Base-by-base conservation (phyloP, 345 rosid species). In the Moringa oleifera region DNA sequence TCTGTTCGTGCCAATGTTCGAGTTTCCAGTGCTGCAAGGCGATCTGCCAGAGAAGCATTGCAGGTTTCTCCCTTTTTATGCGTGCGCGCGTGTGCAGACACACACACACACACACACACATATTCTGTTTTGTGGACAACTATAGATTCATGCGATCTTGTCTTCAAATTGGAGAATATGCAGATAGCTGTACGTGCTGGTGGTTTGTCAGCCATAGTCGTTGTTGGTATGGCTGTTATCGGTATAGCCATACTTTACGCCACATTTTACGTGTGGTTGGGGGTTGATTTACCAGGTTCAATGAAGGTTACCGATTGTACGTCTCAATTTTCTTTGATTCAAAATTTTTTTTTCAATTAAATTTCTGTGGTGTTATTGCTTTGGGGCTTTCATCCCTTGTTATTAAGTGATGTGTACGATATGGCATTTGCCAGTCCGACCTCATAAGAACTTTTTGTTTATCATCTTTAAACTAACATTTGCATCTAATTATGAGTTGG, bases 1-100 rank as follows among this genome's bases (percentile, higher is more conserved):
- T 94, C 99, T 18, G 99, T 94, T 55, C 97, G 99, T 75, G 99
- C 99, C 73, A 94, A 94, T 76, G 99, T 94, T 66, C 86, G 99
- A 68, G 97, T 94, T 61, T 81, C 99, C 55, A 88, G 99, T 80
- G 97, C 99, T 51, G 99, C 99, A 54, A 88, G 96, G 72, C 86
- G 99, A 66, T 94, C 99, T 64, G 95, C 97, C 22, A 88, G 97
- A 81, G 99, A 94, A 80, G 99, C 97, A 51, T 73, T 95, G 87
- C 99, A 95, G 97, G 99, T 95, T 71, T 50, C 74, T 22, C 58
- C 67, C 59, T 58, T 31, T 58, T n/a, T n/a, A n/a, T n/a, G n/a
- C n/a, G n/a, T n/a, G n/a, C n/a, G n/a, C n/a, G n/a, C n/a, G n/a
- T n/a, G n/a, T n/a, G n/a, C n/a, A n/a, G n/a, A n/a, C n/a, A n/a